Evolutionary conservation across 805 yeast species (phyloP), one percentile per base, ranked within the genome.

Genomic region (Priceomyces medius): DNA sequence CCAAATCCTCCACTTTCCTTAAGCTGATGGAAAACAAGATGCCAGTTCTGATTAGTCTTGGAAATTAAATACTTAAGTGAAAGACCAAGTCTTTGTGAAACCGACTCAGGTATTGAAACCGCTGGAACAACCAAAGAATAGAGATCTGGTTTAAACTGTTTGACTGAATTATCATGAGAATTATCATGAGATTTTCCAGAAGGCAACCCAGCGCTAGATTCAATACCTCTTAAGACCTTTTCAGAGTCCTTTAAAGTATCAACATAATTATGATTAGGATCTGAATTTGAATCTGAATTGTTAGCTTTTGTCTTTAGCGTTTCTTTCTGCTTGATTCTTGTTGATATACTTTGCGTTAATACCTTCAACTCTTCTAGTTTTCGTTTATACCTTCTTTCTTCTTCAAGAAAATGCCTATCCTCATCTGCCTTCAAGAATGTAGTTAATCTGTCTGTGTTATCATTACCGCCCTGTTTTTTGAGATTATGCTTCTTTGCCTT

Each of bases 1-100:
- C 31, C 29, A 19, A 75, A 59, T 0, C 79, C 79, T 1, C 66
- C 68, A 3, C 58, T 54, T 2, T 46, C 44, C 13, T 56, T 46
- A 21, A 71, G 57, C 37, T 66, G 71, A 10, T 65, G 59, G 8
- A 78, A 50, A 9, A 76, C 76, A 33, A 76, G 59, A 1, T 53
- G 53, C 82, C 82, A 78, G 49, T 76, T 66, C 41, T 72, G 75
- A 21, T 61, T 50, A 16, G 64, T 60, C 37, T 62, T 55, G 16
- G 66, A 58, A 0, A 70, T 64, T 26, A 77, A 61, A 46, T 58
- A 65, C 37, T 64, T 67, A 3, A 69, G 49, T 0, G 76, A 58
- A 10, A 69, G 62, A 0, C 73, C 74, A 7, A 78, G 49, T 24
- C 61, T 59, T 3, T 61, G 63, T 9, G 55, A 39, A 8, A 78